phyloP scores from a whole-genome alignment of 1,284 basidiomycete genomes.

The Mycena citricolor region DNA sequence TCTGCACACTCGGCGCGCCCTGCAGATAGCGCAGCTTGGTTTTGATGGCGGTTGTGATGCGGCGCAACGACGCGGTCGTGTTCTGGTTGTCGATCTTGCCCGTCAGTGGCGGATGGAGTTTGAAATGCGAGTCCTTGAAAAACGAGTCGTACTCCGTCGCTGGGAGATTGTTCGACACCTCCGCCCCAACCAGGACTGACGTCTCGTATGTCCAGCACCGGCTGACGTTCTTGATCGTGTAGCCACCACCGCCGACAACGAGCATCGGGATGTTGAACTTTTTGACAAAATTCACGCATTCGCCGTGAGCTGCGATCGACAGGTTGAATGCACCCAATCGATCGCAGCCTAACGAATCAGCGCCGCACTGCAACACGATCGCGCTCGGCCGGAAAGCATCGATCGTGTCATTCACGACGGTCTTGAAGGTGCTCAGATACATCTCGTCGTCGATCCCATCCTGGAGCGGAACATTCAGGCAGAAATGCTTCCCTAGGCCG shows the following conservation, averaged over 20 bases:
- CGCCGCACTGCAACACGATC: constrained; percentile 97
- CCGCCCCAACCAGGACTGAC: constrained; percentile 84
- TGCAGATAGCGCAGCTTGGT: constrained; percentile 92
- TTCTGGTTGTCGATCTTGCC: constrained; percentile 94
- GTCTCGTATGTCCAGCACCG: constrained; percentile 99
- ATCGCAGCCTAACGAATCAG: constrained; percentile 94
- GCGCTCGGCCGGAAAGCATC: constrained; percentile 85
- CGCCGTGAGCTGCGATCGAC: constrained; percentile 98
- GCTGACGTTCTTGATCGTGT: constrained; percentile 93
- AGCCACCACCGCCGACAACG: constrained; percentile 93
- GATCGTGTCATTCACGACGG: constrained; percentile 93
- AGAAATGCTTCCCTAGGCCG: constrained; percentile 91
- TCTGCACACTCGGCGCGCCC: constrained; percentile 92
- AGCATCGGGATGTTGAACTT: constrained; percentile 89
- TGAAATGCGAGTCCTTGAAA: constrained; percentile 89
- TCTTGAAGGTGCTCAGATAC: constrained; percentile 94
- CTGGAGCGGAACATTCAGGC: constrained; percentile 91
- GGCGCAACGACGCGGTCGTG: constrained; percentile 77
- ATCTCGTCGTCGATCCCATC: constrained; percentile 98
- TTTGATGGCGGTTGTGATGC: constrained; percentile 83
- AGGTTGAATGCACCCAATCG: constrained; percentile 96
- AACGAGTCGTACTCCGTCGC: constrained; percentile 90
- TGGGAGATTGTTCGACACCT: constrained; percentile 86
- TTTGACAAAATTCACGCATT: constrained; percentile 96
- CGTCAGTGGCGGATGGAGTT: constrained; percentile 89